A percentile compares a stretch with the other conserved stretches of the same genome.
Conservation (phyloP, 768 basidiomycete genomes). For the Coprinopsis cinerea region DNA sequence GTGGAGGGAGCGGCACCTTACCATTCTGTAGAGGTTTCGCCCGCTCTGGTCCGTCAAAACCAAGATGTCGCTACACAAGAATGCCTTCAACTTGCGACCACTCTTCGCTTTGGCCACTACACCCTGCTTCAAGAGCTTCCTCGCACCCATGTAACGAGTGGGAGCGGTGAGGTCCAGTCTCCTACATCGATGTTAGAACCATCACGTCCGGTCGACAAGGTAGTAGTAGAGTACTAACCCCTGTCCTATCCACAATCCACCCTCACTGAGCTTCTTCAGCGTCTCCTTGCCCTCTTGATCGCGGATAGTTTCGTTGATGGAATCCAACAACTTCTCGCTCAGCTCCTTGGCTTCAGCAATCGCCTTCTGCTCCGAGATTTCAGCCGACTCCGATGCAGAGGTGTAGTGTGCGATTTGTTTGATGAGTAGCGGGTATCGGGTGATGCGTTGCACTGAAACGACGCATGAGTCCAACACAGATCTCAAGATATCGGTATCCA, state of each 20-base stretch:
- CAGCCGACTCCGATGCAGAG: slow-evolving; percentile 38
- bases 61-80: slow-evolving; percentile 87
- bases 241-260: slow-evolving; percentile 78
- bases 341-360: slow-evolving; percentile 52
- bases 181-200: slow-evolving; percentile 25
- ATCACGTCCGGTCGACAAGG: neutral
- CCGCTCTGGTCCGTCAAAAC: slow-evolving; percentile 73
- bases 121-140: slow-evolving; percentile 78
- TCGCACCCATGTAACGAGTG: slow-evolving; percentile 77
- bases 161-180: slow-evolving; percentile 88
- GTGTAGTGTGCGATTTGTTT: slow-evolving; percentile 81
- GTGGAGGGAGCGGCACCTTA: slow-evolving; percentile 28
- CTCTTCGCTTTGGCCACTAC: slow-evolving; percentile 76
- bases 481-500: slow-evolving; percentile 8
- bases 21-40: slow-evolving; percentile 78
- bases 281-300: slow-evolving; percentile 76
- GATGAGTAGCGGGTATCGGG: slow-evolving; percentile 87
- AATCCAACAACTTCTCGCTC: slow-evolving; percentile 66
- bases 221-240: slow-evolving; percentile 40
- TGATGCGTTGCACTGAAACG: slow-evolving; percentile 86
- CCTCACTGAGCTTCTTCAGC: slow-evolving; percentile 66
- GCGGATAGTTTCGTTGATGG: slow-evolving; percentile 87
- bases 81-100: slow-evolving; percentile 65
- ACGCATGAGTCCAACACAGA: slow-evolving; percentile 3
- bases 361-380: slow-evolving; percentile 39